These are phyloP conservation scores for Pythium graminicola DNA, from an alignment of 352 stramenopile species.

Conservation along the genomic window DNA sequence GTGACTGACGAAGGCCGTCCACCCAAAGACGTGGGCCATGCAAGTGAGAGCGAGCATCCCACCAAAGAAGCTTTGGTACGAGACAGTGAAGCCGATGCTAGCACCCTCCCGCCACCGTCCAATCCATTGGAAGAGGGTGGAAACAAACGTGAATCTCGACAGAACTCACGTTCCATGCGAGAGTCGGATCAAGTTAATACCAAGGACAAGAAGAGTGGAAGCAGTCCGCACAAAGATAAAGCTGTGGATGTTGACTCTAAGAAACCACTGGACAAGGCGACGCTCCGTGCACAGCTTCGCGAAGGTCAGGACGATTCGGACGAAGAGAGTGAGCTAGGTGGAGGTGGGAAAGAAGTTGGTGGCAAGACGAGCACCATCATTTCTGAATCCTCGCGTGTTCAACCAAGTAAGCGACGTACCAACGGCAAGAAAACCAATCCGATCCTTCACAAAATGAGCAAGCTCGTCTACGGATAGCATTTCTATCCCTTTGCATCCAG, in stretches of 20 bases:
- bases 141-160: background rate
- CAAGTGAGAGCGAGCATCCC: background rate
- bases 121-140: background rate
- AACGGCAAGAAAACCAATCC: slow-evolving; percentile 57
- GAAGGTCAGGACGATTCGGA: slow-evolving; percentile 19
- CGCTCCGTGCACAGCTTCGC: slow-evolving; percentile 17
- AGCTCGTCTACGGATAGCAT: slow-evolving; percentile 18
- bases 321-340: slow-evolving; percentile 6
- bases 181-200: slow-evolving; percentile 7
- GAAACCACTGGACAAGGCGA: slow-evolving; percentile 13
- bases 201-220: slow-evolving; percentile 16
- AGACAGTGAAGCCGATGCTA: slow-evolving; percentile 5
- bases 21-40: background rate
- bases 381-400: slow-evolving; percentile 18
- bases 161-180: slow-evolving; percentile 18
- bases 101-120: background rate
- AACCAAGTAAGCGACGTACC: slow-evolving; percentile 54
- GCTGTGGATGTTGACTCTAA: background rate
- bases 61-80: slow-evolving; percentile 10
- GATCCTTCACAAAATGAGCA: slow-evolving; percentile 22
- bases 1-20: background rate
- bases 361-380: slow-evolving; percentile 10
- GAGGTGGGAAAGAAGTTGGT: background rate
- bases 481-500: too few species aligned
- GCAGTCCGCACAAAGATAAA: slow-evolving; percentile 4